Evolutionary conservation across 768 basidiomycete species (phyloP).

Genomic region (Trichaptum fuscoviolaceum): DNA sequence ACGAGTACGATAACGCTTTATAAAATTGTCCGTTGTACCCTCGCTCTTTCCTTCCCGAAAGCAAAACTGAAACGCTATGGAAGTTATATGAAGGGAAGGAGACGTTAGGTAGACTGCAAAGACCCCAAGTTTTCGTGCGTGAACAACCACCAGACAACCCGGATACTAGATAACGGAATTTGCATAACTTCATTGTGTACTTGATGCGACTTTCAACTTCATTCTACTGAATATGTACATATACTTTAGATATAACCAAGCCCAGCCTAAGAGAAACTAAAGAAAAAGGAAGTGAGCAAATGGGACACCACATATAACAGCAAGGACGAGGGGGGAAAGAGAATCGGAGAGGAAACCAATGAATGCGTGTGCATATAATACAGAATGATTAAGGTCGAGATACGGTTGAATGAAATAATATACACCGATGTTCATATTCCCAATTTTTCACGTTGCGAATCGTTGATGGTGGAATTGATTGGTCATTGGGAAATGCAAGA

Average conservation of each 20-base stretch:
- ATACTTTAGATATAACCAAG: too few relatives aligned
- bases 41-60: background rate
- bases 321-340: background rate
- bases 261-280: background rate
- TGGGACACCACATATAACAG: background rate
- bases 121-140: too few relatives aligned
- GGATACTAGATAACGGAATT: too few relatives aligned
- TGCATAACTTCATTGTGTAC: too few relatives aligned
- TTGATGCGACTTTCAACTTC: too few relatives aligned
- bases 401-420: background rate
- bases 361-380: background rate
- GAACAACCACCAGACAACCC: too few relatives aligned
- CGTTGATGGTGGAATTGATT: background rate
- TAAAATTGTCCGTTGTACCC: background rate
- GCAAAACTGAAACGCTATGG: too few relatives aligned
- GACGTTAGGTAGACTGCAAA: too few relatives aligned
- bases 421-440: background rate
- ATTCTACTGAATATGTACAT: too few relatives aligned
- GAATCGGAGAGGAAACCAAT: background rate
- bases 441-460: background rate
- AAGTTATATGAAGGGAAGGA: too few relatives aligned
- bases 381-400: background rate
- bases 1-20: slow-evolving; percentile 56
- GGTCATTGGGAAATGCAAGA: background rate
- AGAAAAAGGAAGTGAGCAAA: background rate